Base-by-base conservation (phyloP, 441 rosid species). In the Omphalea diandra region DNA sequence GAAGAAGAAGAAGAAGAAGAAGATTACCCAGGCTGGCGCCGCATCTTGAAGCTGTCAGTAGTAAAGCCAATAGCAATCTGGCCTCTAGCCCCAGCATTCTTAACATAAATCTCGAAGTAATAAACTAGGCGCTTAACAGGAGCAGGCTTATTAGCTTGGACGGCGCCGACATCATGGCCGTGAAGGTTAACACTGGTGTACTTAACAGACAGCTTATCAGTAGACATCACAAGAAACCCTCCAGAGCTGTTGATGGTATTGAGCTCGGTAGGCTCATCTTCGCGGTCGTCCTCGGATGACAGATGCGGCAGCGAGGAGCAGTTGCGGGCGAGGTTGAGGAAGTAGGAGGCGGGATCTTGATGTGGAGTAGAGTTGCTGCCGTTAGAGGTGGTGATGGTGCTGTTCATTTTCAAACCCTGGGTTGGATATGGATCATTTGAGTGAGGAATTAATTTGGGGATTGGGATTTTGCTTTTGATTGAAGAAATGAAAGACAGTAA, bases 121-220 rank as follows among this genome's bases (percentile, higher is more conserved):
- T 90, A 93, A 63, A 81, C 74, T 31, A 87, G 76, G 49, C 91
- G 84, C 77, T 85, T 86, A 27, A 74, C 81, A 22, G 96, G 97
- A 41, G 91, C 97, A 24, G 96, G n/a, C n/a, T n/a, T n/a, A n/a
- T n/a, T n/a, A n/a, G n/a, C n/a, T n/a, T n/a, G n/a, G n/a, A n/a
- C n/a, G 89, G 84, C 93, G 32, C 98, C 98, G 7, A 91, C 97
- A 59, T 89, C 96, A 69, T 89, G 87, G 35, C 90, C 88, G 67
- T 93, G 97, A 38, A 74, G 86, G 52, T 72, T 72, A 65, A 78
- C 83, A 72, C 63, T 75, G 7, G 83, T 76, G 82, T 93, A 91
- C 73, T 88, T 91, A 38, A 91, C 74, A 49, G 91, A 83, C 46
- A 89, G 80, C 79, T 93, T 91, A 73, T 89, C 94, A 20, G 87